Evolutionary conservation across 805 yeast genomes (phyloP), one percentile per base, ranked within the genome.

Genomic region (Candida palmyrensis): DNA sequence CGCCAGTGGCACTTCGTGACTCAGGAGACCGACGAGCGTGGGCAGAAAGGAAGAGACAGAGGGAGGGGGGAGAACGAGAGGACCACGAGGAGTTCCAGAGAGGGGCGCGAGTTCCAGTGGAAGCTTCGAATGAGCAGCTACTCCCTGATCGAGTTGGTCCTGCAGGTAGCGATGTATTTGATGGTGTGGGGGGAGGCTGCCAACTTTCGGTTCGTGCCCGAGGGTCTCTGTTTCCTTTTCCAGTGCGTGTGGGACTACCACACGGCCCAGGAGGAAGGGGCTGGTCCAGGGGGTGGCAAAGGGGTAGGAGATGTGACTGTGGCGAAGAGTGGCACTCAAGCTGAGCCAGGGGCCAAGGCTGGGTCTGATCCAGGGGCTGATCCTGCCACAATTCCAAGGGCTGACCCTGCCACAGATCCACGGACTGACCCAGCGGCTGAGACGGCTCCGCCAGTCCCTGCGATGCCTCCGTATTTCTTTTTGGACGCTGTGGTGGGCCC

Each of bases 1-100:
- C 75, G 81, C 49, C 87, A 84, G 57, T 90, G 97, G 97, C 87
- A 79, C 55, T 84, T 89, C 58, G 86, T 94, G 28, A 86, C 95
- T 6, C 86, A 80, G 56, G 62, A 82, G 23, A 88, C 81, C 43
- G 57, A 82, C 30, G n/a, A n/a, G n/a, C n/a, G n/a, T n/a, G n/a
- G n/a, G n/a, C n/a, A n/a, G n/a, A n/a, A n/a, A n/a, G n/a, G n/a
- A n/a, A n/a, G n/a, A n/a, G 96, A 88, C 57, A 82, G 76, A 35
- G 81, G 74, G 76, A 27, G 82, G 82, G 3, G 69, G 72, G 50
- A 62, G 70, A 39, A 39, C 24, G 47, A 45, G 24, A 37, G 41
- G 30, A 44, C 42, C 14, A 48, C 50, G 25, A 36, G 40, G 8
- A 26, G 14, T 21, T 21, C 15, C 26, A 13, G 8, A 11, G 23